Evolutionary conservation across 495 filamentous ascomycete species (phyloP), one percentile per base, ranked within the genome.

Genomic region (Trichoderma parareesei): DNA sequence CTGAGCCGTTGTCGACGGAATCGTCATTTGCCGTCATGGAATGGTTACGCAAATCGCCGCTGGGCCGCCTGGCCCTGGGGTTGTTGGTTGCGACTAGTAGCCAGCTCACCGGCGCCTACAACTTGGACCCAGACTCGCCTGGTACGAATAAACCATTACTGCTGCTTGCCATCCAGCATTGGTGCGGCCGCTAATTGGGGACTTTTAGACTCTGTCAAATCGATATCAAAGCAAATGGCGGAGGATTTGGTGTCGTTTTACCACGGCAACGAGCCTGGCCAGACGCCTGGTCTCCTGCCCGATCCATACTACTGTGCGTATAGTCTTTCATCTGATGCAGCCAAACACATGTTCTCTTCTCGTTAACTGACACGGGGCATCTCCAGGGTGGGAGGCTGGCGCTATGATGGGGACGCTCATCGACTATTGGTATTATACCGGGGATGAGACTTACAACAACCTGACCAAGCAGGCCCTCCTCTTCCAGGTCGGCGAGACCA

Each of bases 381-480:
- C 77, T 60, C 77, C 78, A 79, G 91, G 90, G 90, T 93, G 90
- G 90, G 89, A 92, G 73, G 86, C 84, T 35, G 84, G 87, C 27
- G 87, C 88, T 27, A 81, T 89, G 73, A 89, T 88, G 71, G 84
- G 84, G 64, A 72, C 82, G 2, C 72, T 90, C 62, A 80, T 90
- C 43, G 79, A 88, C 66, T 90, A 90, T 70, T 89, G 83, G 81
- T 82, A 82, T 63, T 83, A 82, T 59, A 89, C 87, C 0, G 84
- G 83, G 20, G 85, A 90, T 71, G 68, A 73, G 5, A 78, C 78
- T 10, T 88, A 88, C 72, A 87, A 88, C 71, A 69, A 81, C 38
- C 73, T 82, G 5, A 75, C 83, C 14, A 76, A 73, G 40, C 70
- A 85, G 65, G 87, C 82, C 1, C 73, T 90, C 64, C 75, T 87